phyloP scores from a whole-genome alignment of 257 asterid genomes.

The Plantago elongata region DNA sequence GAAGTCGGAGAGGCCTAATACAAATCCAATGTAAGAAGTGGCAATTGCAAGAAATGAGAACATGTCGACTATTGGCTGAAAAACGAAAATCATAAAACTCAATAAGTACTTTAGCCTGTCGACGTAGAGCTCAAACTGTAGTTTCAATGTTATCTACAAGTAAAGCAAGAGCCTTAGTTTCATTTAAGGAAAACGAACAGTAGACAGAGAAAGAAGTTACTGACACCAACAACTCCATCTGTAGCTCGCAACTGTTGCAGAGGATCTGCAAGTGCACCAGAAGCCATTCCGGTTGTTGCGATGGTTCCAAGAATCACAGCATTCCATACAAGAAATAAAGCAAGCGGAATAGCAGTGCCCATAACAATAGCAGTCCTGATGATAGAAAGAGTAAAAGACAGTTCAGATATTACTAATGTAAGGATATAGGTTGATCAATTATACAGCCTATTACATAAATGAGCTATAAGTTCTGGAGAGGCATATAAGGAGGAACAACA shows the following conservation, averaged over 20 bases:
- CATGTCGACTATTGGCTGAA: conserved; percentile 83
- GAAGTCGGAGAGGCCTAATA: conserved; percentile 77
- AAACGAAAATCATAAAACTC: neutral
- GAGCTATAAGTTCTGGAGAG: too few species aligned
- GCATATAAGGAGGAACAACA: too few species aligned
- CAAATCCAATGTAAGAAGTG: conserved; percentile 79
- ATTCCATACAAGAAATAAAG: conserved; percentile 80
- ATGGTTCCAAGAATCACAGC: conserved; percentile 88
- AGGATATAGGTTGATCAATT: neutral
- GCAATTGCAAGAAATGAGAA: conserved; percentile 81
- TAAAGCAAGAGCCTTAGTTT: neutral
- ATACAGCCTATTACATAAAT: too few species aligned
- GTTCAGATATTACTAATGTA: neutral
- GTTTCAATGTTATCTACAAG: too few species aligned
- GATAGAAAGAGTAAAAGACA: conserved; percentile 22
- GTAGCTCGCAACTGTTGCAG: conserved; percentile 60
- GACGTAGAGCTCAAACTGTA: neutral
- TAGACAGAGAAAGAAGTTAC: conserved; percentile 17
- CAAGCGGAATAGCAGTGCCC: conserved; percentile 85
- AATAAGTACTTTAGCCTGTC: neutral
- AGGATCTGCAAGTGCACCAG: conserved; percentile 47
- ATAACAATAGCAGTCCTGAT: conserved; percentile 75
- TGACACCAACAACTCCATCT: conserved; percentile 76
- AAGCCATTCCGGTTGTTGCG: conserved; percentile 36
- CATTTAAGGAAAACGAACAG: neutral